Base-by-base conservation (phyloP, 2,329 filamentous ascomycete genomes). In the Aureobasidium sp. region DNA sequence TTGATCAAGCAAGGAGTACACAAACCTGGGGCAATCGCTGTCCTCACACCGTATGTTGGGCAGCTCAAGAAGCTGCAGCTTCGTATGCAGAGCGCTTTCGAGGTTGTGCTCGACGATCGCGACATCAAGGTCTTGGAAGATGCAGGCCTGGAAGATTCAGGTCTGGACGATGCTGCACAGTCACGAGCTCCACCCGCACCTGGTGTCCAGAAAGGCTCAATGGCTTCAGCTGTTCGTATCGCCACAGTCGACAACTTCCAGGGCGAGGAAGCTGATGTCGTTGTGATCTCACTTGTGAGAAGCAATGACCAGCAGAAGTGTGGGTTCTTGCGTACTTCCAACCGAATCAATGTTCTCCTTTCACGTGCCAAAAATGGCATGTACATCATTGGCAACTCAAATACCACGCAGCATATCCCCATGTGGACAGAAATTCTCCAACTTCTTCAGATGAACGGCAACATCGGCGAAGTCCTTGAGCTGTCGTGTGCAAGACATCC, bases 191-290 rank as follows among this genome's bases (percentile, higher is more conserved):
- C 54, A 14, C n/a, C 32, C 1, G 49, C 53, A 1, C 39, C 53
- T 1, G 34, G 51, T 37, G 34, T 44, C 29, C 55, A 55, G 50
- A 62, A 62, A 47, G 62, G 32, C 21, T 61, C 63, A 21, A 51
- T 57, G 13, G 53, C 41, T n/a, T 45, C 32, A 4, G 61, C 61
- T 10, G 47, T 62, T 5, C 34, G 61, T n/a, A 42, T 62, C 5
- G 53, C 53, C 8, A 64, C 62, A 8, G 59, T 64, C 34, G 70
- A 72, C 66, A 91, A 91, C 64, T 91, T 90, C 61, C 87, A 92
- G 66, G 89, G 88, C 0, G 88, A 92, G 68, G 88, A 92, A 67
- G 85, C 84, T 1, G 86, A 88, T 57, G 75, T 92, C 8, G 77
- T 92, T 0, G 76, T 92, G 3, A 76, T 91, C 0, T 89, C 86